Evolutionary conservation across 1,139 yeast genomes (phyloP).

Genomic region (Kodamaea alishanica): DNA sequence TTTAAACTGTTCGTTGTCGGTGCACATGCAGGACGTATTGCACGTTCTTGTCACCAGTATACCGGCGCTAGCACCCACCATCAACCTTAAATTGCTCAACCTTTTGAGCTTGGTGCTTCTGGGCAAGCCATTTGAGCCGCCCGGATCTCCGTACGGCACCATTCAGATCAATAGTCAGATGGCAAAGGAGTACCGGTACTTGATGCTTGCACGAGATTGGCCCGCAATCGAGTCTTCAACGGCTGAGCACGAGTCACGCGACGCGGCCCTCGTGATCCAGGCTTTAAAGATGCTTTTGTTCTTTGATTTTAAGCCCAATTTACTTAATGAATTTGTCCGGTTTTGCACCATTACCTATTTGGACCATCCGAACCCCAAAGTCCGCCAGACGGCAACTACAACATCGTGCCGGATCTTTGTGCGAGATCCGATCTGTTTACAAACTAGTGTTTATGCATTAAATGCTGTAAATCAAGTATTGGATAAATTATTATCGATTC

Average conservation of each 20-base stretch:
- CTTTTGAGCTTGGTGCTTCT: constrained; percentile 74
- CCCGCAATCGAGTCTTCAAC: too few relatives aligned
- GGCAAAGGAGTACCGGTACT: constrained; percentile 75
- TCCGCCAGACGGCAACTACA: constrained; percentile 79
- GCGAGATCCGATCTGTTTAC: constrained; percentile 80
- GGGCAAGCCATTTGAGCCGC: constrained; percentile 78
- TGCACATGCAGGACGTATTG: constrained; percentile 72
- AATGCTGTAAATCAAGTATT: constrained; percentile 83
- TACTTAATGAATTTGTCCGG: constrained; percentile 82
- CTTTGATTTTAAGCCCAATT: constrained; percentile 72
- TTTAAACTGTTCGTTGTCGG: constrained; percentile 73
- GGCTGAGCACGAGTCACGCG: too few relatives aligned
- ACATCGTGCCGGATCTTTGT: constrained; percentile 79
- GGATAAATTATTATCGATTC: constrained; percentile 72
- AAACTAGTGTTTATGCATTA: constrained; percentile 79
- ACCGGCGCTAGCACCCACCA: constrained; percentile 73
- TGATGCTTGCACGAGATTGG: constrained; percentile 68
- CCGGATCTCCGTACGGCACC: constrained; percentile 83
- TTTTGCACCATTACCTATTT: constrained; percentile 77
- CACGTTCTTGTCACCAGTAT: constrained; percentile 65
- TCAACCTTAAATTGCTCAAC: constrained; percentile 69
- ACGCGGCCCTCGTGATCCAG: constrained; percentile 55
- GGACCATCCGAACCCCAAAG: constrained; percentile 74
- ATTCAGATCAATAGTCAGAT: constrained; percentile 57
- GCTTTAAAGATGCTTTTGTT: constrained; percentile 70